Evolutionary conservation across 805 yeast species (phyloP), one percentile per base, ranked within the genome.

Genomic region (Candida ipomoeae): DNA sequence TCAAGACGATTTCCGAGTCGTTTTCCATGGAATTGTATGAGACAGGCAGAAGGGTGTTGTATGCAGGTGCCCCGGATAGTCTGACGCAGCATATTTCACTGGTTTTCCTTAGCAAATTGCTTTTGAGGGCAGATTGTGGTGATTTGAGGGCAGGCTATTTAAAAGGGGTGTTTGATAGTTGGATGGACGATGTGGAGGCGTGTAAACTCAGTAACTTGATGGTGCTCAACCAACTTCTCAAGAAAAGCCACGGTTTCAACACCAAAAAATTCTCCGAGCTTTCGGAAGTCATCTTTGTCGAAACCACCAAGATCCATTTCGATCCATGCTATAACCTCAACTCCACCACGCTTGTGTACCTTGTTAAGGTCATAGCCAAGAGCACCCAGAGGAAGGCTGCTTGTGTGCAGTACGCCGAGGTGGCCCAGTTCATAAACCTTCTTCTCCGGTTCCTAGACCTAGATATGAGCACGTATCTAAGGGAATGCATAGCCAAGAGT

Each of bases 401-500:
- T 26, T 26, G 29, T 26, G 29, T 26, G 29, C 29, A 26, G 13
- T 78, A 69, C 59, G 73, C 63, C 2, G 44, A 51, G 0, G 72
- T 82, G 5, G 85, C 83, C 37, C 69, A 63, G 3, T 74, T 83
- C 2, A 59, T 87, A 2, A 70, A 74, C 60, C 68, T 73, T 38
- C 65, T 71, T 5, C 56, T 69, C 58, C 51, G 55, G 11, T 40
- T 52, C 7, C 55, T 82, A 49, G 69, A 70, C n/a, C 66, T 75
- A 42, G 67, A 64, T 1, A 57, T 70, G 34, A 87, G 81, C 48
- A 80, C 87, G 0, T 67, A 70, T 2, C 76, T 85, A 2, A 68
- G 97, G 48, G 84, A 83, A 54, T 70, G 81, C 1, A 69, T 84
- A 33, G 87, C 96, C 0, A 86, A 85, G 61, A 81, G 84, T 21